Evolutionary conservation across 2,329 filamentous ascomycete genomes (phyloP), one percentile per base, ranked within the genome.

Genomic region (Penicillium sp.): DNA sequence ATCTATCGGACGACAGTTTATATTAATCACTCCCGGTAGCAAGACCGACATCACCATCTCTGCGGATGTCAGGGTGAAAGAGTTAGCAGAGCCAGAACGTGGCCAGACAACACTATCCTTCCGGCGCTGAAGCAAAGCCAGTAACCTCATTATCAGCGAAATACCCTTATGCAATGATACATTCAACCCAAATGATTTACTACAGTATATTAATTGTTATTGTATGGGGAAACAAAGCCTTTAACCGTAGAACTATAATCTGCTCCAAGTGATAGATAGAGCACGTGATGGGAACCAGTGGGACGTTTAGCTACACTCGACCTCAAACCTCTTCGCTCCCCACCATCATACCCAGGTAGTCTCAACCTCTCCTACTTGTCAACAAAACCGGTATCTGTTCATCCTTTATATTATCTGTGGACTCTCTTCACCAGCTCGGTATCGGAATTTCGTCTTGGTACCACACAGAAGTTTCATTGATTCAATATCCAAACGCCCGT

Each of bases 11-110:
- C 84, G 91, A 58, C 94, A 99, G 70, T 99, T 95, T 67, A 92
- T 99, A 60, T 83, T 99, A 51, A 99, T 99, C 70, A 97, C 93
- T 2, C 94, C 94, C 27, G 95, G 96, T 64, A 88, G 88, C 43
- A 91, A 96, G 75, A 74, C 69, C 10, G 76, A 78, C 45, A 78
- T 78, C 50, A 75, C 65, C 27, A 66, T 73, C 41, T 71, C 74
- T n/a, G 69, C 73, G 14, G 76, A 78, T 63, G 75, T 78, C 7
- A 65, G 69, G 42, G 73, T 76, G 11, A 75, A 75, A 56, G 76
- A 78, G 70, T 67, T 78, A 55, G 74, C 74, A 40, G 74, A 76
- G 47, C 76, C 76, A 6, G 74, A 77, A 54, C 70, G 76, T 61
- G 76, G 76, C 10, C 76, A 78, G 51, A 71, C 69, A 13, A 70